Conservation (phyloP, 805 yeast species). For the Vanderwaltozyma tropicalis region DNA sequence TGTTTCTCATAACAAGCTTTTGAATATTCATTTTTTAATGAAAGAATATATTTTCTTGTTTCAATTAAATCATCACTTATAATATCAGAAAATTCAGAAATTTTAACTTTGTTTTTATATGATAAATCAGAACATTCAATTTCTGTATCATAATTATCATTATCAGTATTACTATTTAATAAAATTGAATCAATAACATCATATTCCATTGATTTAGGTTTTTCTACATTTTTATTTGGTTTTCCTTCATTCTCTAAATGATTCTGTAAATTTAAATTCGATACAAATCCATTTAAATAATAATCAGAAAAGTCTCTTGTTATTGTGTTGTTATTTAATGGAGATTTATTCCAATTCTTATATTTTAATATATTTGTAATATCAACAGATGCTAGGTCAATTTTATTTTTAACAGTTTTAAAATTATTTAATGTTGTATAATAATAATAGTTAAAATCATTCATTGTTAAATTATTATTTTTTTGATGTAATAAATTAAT, state of each 20-base stretch:
- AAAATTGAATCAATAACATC: neutral
- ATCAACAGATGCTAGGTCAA: slow-evolving; percentile 4
- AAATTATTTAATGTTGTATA: neutral
- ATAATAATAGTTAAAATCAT: neutral
- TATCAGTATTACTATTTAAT: too few species aligned
- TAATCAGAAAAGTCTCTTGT: neutral
- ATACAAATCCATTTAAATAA: neutral
- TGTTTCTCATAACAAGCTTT: slow-evolving; percentile 1
- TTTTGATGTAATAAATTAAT: too few species aligned
- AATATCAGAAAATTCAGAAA: slow-evolving; percentile 2
- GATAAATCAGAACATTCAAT: slow-evolving; percentile 8
- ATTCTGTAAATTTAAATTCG: slow-evolving; percentile 3
- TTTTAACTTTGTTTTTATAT: slow-evolving; percentile 5
- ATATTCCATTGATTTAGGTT: neutral
- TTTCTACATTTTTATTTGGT: too few species aligned
- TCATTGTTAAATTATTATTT: too few species aligned
- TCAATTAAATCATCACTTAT: slow-evolving; percentile 2
- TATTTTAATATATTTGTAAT: slow-evolving; percentile 2
- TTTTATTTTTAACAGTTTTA: neutral
- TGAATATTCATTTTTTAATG: neutral
- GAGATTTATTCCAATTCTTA: slow-evolving; percentile 1
- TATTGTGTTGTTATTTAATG: slow-evolving; percentile 2
- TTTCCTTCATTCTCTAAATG: too few species aligned
- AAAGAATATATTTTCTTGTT: slow-evolving; percentile 4
- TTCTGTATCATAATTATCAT: neutral